phyloP scores from a whole-genome alignment of 805 yeast genomes.

The Tetrapisispora taiwanensis region DNA sequence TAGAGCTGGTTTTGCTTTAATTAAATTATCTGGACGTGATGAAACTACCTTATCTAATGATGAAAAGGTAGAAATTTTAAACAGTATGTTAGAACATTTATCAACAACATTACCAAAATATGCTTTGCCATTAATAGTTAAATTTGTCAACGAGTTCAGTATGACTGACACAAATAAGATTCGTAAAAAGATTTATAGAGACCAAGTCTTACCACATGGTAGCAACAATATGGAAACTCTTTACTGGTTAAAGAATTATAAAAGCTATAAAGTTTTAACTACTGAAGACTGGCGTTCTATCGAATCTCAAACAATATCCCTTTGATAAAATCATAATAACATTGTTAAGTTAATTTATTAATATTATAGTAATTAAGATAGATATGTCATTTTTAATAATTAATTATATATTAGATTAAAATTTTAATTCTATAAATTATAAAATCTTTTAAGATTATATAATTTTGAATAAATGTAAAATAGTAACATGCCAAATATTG shows the following conservation, averaged over 20 bases:
- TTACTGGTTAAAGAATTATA: conserved; percentile 55
- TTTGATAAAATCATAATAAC: neutral
- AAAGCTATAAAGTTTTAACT: conserved; percentile 45
- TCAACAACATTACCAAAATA: conserved; percentile 56
- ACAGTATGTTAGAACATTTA: conserved; percentile 31
- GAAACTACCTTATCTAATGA: conserved; percentile 11
- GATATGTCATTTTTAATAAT: neutral
- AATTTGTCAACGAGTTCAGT: conserved; percentile 51
- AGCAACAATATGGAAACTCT: conserved; percentile 46
- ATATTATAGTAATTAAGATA: too few species aligned
- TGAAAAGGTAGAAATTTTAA: conserved; percentile 27
- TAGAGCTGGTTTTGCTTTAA: conserved; percentile 81
- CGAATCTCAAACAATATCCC: conserved; percentile 3
- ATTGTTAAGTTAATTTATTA: neutral
- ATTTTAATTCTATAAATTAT: neutral
- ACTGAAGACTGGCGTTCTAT: conserved; percentile 44
- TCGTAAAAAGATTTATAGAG: conserved; percentile 55
- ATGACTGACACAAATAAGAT: conserved; percentile 78
- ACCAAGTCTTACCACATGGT: conserved; percentile 63
- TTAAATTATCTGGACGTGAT: conserved; percentile 36
- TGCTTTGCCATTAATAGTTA: conserved; percentile 76
- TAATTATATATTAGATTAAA: neutral
- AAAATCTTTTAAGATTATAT: neutral
- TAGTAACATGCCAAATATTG: neutral
- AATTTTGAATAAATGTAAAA: neutral